Conservation (phyloP, 495 filamentous ascomycete species). For the Penicillium pulvis region DNA sequence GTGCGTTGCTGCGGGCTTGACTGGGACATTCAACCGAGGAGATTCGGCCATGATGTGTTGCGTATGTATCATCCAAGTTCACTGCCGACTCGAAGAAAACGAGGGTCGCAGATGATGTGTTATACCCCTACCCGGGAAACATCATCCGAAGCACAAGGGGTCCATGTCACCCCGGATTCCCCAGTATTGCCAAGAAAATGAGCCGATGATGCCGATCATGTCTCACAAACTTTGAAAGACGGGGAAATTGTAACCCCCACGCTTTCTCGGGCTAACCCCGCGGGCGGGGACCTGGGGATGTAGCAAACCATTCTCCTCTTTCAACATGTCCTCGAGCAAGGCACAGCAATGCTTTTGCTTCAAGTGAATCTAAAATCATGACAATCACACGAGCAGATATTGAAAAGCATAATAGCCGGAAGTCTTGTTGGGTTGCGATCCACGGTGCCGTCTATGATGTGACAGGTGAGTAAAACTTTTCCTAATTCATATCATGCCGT, state of each 20-base stretch:
- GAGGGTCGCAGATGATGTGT: background rate
- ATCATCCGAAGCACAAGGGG: background rate
- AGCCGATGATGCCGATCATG: conserved; percentile 4
- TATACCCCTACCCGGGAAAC: background rate
- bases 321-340: background rate
- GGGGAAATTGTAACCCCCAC: background rate
- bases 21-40: background rate
- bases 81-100: background rate
- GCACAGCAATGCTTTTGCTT: background rate
- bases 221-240: background rate
- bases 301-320: background rate
- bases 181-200: background rate
- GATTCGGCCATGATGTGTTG: background rate
- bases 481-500: too few species aligned
- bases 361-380: conserved; percentile 10
- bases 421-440: conserved; percentile 81
- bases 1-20: conserved; percentile 18
- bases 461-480: conserved; percentile 48
- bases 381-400: conserved; percentile 51
- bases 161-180: conserved; percentile 11
- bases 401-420: conserved; percentile 63
- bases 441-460: conserved; percentile 80
- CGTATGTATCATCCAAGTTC: background rate
- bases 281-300: background rate
- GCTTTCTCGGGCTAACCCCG: background rate